Conservation (phyloP, 176 grass and related monocot species). For the Carex scoparia region DNA sequence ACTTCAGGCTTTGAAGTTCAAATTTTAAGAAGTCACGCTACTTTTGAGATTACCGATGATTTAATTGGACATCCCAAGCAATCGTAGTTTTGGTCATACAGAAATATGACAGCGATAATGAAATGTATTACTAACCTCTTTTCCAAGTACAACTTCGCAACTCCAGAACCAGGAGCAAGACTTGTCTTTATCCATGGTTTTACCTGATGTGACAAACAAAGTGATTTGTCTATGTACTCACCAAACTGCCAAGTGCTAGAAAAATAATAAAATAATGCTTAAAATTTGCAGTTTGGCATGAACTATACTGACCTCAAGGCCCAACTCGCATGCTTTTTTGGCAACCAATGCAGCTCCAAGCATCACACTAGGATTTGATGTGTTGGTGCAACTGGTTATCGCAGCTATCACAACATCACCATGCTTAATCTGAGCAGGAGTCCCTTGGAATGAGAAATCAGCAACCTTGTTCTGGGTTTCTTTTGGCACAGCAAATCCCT, state of each 20-base stretch:
- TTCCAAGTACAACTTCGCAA: slow-evolving; percentile 84
- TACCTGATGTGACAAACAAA: slow-evolving; percentile 53
- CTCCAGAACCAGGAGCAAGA: slow-evolving; percentile 95
- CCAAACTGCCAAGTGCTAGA: background rate
- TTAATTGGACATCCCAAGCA: background rate
- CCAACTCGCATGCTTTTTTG: slow-evolving; percentile 95
- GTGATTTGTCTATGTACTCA: background rate
- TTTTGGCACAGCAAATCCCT: slow-evolving; percentile 99
- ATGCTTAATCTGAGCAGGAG: slow-evolving; percentile 75
- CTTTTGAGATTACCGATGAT: background rate
- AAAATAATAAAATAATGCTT: background rate
- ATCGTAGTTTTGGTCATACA: background rate
- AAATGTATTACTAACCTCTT: slow-evolving; percentile 47
- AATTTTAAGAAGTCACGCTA: background rate
- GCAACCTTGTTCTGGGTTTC: slow-evolving; percentile 81
- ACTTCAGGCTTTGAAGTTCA: background rate
- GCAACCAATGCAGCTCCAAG: slow-evolving; percentile 93
- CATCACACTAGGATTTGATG: slow-evolving; percentile 99
- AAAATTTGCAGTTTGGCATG: background rate
- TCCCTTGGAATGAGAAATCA: slow-evolving; percentile 81
- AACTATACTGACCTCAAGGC: slow-evolving; percentile 59
- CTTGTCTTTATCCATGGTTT: slow-evolving; percentile 99
- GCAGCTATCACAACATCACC: slow-evolving; percentile 98
- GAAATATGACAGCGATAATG: background rate
- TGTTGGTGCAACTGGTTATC: slow-evolving; percentile 98